Base-by-base conservation (phyloP, 345 rosid genomes). In the Eucalyptus regnans region DNA sequence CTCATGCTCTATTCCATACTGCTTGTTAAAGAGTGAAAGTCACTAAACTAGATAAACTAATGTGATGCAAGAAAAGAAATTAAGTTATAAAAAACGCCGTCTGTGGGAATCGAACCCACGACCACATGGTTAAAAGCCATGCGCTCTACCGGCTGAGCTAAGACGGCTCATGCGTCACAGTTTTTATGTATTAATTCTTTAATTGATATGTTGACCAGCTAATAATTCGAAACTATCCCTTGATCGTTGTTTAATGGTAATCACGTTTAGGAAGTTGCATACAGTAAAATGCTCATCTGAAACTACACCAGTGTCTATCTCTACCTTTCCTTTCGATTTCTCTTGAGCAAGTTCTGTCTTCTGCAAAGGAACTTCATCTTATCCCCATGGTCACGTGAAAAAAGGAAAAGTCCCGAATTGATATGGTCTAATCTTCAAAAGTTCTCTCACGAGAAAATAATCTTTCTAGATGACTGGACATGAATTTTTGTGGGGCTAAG, bases 141-240 rank as follows among this genome's bases (percentile, higher is more conserved):
- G 95, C 95, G 96, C 95, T 96, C 95, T 96, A 94, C 96, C 95
- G 46, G 90, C 95, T 95, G 95, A 95, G 97, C 96, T 93, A 95
- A 95, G 95, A 90, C 93, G 96, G 96, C 94, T 44, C 27, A 1
- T 1, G 1, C 10, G 1, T 0, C 15, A 18, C 5, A 0, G 3
- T 2, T 48, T 25, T 7, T 85, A 9, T 15, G 12, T 18, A 20
- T n/a, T 33, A 31, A 10, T 86, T 33, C 13, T 5, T 29, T 49
- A 27, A 0, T 50, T 1, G 2, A 5, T 14, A 1, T 6, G 18
- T 8, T 25, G 13, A 20, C 7, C 37, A 86, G 25, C 29, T 8
- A 46, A 43, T 46, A 37, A 23, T 33, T 87, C 46, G 12, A n/a
- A 79, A 27, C 31, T 6, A 27, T 27, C 33, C 68, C 31, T 12